Conservation (phyloP, 768 basidiomycete genomes). For the Exidia glandulosa region DNA sequence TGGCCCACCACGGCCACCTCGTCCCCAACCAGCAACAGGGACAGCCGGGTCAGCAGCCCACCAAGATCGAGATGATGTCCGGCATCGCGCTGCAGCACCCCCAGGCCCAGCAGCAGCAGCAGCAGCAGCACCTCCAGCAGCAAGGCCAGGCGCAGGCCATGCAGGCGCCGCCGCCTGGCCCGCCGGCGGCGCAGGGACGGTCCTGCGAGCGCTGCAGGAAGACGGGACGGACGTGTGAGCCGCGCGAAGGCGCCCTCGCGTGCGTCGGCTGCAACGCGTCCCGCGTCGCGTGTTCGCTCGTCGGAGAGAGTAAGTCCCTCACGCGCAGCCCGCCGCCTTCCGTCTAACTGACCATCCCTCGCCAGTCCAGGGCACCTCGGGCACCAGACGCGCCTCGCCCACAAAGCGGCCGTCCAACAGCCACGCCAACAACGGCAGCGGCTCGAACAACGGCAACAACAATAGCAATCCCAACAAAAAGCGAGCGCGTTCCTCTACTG, state of each 20-base stretch:
- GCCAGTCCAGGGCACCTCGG: neutral
- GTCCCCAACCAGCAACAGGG: neutral
- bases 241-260: neutral
- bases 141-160: neutral
- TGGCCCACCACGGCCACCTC: neutral
- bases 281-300: neutral
- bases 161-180: neutral
- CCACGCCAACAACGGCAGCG: neutral
- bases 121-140: neutral
- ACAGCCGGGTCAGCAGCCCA: neutral
- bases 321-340: neutral
- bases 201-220: neutral
- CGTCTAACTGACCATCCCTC: neutral
- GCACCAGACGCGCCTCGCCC: neutral
- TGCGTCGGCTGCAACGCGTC: neutral
- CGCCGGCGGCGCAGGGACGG: neutral
- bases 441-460: neutral
- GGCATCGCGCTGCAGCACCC: neutral
- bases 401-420: neutral
- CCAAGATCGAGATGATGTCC: neutral
- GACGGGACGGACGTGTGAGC: neutral
- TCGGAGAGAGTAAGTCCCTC: neutral
- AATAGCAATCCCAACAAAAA: neutral
- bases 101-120: neutral
- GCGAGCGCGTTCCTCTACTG: neutral